These are phyloP conservation scores for Tulasnella sp. DNA, from an alignment of 768 basidiomycete genomes.

Conservation along the genomic window DNA sequence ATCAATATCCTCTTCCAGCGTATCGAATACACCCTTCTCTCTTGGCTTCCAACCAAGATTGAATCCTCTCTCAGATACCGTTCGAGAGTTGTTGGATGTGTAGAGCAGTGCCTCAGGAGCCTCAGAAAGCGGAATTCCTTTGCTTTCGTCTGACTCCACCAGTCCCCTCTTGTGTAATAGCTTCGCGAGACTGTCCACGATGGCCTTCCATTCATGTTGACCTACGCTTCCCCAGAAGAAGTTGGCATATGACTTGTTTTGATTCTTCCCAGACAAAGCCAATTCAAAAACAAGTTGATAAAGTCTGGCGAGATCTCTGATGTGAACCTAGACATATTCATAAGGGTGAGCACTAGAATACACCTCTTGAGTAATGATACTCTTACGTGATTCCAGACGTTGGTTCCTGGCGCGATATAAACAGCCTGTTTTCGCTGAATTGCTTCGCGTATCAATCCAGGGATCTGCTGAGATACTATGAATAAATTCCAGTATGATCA, in stretches of 20 bases:
- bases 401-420: constrained; percentile 20
- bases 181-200: background rate
- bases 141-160: background rate
- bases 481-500: constrained; percentile 3
- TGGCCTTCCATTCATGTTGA: constrained; percentile 2
- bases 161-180: constrained; percentile 1
- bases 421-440: constrained; percentile 19
- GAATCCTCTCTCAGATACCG: constrained; percentile 19
- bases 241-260: constrained; percentile 19
- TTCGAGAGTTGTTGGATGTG: constrained; percentile 19
- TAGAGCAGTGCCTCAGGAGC: too few relatives aligned
- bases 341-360: too few relatives aligned
- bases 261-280: constrained; percentile 18
- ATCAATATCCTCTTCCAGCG: constrained; percentile 2
- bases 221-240: constrained; percentile 19
- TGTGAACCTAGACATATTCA: too few relatives aligned
- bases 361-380: too few relatives aligned
- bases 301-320: constrained; percentile 21
- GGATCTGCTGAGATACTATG: constrained; percentile 21
- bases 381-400: too few relatives aligned
- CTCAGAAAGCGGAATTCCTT: background rate
- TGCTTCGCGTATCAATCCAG: constrained; percentile 16
- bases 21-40: background rate
- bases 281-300: constrained; percentile 21
- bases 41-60: constrained; percentile 11